Evolutionary conservation across 169 alveolate species (phyloP).

Genomic region (Plasmodium billcollinsi): DNA sequence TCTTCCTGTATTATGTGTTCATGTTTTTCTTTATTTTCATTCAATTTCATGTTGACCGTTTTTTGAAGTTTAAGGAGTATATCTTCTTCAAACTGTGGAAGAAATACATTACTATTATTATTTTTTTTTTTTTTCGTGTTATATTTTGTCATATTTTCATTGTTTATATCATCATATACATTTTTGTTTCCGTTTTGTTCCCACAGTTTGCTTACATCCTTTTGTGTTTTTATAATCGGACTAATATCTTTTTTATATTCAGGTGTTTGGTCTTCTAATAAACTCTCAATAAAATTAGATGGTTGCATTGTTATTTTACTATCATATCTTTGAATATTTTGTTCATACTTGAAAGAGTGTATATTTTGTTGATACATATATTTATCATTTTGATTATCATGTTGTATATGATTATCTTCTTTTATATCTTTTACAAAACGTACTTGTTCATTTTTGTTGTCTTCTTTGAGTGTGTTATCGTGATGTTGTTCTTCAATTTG

Average conservation of each 20-base stretch:
- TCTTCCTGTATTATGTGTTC: not conserved
- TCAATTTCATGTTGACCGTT: conserved; percentile 18
- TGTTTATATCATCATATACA: not conserved
- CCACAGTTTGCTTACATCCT: not conserved
- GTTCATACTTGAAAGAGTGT: too few relatives aligned
- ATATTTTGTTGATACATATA: not conserved
- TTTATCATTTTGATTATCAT: not conserved
- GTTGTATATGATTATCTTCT: not conserved
- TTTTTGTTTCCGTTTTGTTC: not conserved
- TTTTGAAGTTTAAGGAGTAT: conserved; percentile 49
- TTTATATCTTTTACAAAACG: not conserved
- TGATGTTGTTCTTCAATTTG: not conserved
- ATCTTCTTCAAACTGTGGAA: conserved; percentile 38
- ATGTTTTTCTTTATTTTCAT: not conserved
- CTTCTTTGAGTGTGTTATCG: not conserved
- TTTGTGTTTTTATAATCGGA: not conserved
- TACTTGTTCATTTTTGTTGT: not conserved
- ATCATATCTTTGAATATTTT: too few relatives aligned
- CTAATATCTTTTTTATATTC: not conserved
- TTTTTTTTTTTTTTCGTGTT: not conserved
- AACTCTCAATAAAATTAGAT: conserved; percentile 23
- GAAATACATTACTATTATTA: conserved; percentile 23
- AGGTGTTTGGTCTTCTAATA: conserved; percentile 6
- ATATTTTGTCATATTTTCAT: not conserved
- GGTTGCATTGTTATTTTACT: too few relatives aligned